Conservation (phyloP, 169 alveolate species). For the Plasmodium vivax region DNA sequence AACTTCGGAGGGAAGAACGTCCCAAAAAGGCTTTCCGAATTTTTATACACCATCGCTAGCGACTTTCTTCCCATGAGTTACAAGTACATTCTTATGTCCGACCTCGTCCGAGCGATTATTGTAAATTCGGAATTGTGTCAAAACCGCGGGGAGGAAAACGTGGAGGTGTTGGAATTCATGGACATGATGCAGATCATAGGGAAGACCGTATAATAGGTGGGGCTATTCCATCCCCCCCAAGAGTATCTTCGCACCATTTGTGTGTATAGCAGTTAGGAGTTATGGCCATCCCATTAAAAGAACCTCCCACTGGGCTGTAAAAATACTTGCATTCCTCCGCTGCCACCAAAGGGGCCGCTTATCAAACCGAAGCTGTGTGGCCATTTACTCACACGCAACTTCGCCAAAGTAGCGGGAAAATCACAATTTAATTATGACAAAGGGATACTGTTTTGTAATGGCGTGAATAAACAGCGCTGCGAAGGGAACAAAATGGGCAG, state of each 20-base stretch:
- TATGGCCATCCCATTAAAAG: background rate
- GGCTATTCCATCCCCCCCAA: no score
- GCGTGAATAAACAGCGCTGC: background rate
- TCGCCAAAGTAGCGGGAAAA: background rate
- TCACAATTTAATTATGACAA: conserved; percentile 1
- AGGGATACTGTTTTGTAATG: background rate
- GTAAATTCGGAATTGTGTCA: conserved; percentile 64
- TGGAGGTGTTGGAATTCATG: conserved; percentile 37
- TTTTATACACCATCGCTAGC: conserved; percentile 24
- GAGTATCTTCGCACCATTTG: background rate
- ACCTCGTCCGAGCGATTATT: conserved; percentile 48
- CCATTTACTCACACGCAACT: background rate
- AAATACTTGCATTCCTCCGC: background rate
- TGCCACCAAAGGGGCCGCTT: background rate
- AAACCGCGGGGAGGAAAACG: background rate
- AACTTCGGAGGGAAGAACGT: background rate
- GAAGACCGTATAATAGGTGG: background rate
- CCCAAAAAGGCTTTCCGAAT: conserved; percentile 1
- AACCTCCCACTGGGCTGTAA: background rate
- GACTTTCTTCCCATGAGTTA: conserved; percentile 55
- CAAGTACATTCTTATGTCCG: conserved; percentile 39
- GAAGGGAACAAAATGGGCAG: background rate
- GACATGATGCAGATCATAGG: conserved; percentile 72
- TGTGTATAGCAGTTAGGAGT: background rate
- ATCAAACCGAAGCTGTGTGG: background rate